Base-by-base conservation (phyloP, 1,139 yeast genomes). In the Scheffersomyces illinoinensis region DNA sequence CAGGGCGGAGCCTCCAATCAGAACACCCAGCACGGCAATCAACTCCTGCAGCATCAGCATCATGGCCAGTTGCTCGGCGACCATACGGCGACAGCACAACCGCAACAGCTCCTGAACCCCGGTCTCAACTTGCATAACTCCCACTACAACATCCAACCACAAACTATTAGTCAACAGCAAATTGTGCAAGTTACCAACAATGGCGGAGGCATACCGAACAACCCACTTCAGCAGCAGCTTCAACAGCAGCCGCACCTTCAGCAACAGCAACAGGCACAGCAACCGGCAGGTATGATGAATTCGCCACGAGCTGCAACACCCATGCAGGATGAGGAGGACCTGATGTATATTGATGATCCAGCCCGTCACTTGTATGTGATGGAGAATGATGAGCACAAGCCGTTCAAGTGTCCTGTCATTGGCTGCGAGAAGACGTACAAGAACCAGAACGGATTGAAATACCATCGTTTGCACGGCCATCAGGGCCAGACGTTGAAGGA, bases 401-500 rank as follows among this genome's bases (percentile, higher is more conserved):
- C 99, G 23, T 95, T 90, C 79, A 93, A 90, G 73, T 95, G 99
- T 77, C 99, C 98, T 0, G 99, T 95, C 51, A 91, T 93, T 70
- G 99, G 99, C 6, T 95, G 99, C 76, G 98, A 93, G 68, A 95
- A 95, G 80, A 93, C 96, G 48, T 95, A 95, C 76, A 95, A 95
- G 79, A 95, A 95, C 75, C 99, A 95, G 76, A 95, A 95, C 71
- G 99, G 99, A 17, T 83, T 95, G 70, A 95, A 95, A 74, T 95
- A 95, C 76, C 99, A 95, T 76, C 85, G 97, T 65, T 80, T 91
- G 64, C 99, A 95, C 74, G 99, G 99, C 54, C 99, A 95, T 75
- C 98, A 93, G 76, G 93, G 95, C 71, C 99, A 95, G 76, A 92
- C 91, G 49, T 78, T 95, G 61, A 90, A 92, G 70, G 91, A 90